Evolutionary conservation across 2,329 filamentous ascomycete species (phyloP), one percentile per base, ranked within the genome.

Genomic region (Polychaeton citri): DNA sequence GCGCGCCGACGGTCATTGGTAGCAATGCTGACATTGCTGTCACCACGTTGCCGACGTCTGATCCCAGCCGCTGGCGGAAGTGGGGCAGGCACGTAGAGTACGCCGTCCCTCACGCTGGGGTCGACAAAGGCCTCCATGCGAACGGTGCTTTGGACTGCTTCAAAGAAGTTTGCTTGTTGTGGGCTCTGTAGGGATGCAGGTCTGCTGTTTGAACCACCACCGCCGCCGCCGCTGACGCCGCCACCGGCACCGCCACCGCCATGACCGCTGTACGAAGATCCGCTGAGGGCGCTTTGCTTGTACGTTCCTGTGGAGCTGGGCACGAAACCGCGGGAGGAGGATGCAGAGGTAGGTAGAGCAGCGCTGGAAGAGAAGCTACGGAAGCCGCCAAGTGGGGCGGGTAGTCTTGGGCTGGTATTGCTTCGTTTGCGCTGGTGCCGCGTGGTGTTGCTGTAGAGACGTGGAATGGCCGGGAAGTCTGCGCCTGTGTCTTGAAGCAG

Each of bases 111-210:
- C 12, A 53, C 42, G 33, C 47, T 47, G 2, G 64, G 62, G 44
- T 76, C 72, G 46, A 98, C 92, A 57, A 96, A 98, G 0, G 90
- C 90, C 58, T 96, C 88, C 88, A 98, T 96, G 19, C 90, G 76
- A 32, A 96, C 76, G 2, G 87, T 96, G 1, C 87, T 86, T 7
- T 28, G 24, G 39, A 92, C 79, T 1, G 81, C 81, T 48, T 92
- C 86, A 52, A 90, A 90, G 62, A 90, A 87, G 56, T 73, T 71
- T 32, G 48, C 12, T 30, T 35, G 36, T 19, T 37, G 19, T 17
- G 39, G 43, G 37, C 49, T 53, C 33, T 42, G 43, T 21, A 48
- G 39, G 2, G 51, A 52, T 17, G 46, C 44, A 15, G 41, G 44
- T 16, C 47, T 37, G 34, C 47, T 52, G 24, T 15, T 28, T 28